Percentiles rank a stretch among this genome's conserved stretches.
These are phyloP conservation scores for Byssochlamys sp. DNA, from an alignment of 2,329 filamentous ascomycete genomes.

Conservation along the genomic window DNA sequence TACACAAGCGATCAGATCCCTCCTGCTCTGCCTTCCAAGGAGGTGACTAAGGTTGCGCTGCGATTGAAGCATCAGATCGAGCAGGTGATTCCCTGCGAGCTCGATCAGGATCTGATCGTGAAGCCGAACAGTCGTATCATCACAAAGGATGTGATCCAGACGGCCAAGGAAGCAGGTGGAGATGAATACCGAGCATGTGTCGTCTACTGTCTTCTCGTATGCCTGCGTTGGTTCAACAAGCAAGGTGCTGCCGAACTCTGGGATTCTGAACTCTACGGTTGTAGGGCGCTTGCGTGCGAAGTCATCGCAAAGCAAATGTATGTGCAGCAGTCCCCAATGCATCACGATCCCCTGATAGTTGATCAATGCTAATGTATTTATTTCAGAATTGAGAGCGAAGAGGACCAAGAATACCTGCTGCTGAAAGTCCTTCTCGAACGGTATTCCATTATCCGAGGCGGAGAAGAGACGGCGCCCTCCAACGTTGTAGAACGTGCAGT, in stretches of 20 bases:
- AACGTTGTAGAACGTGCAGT: constrained; percentile 92
- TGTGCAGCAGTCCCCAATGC: not conserved
- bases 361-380: not conserved
- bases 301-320: constrained; percentile 73
- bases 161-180: constrained; percentile 73
- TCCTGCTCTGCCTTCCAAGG: constrained; percentile 61
- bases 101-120: constrained; percentile 66
- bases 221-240: constrained; percentile 64
- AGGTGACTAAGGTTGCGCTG: constrained; percentile 82
- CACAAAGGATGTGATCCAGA: constrained; percentile 66
- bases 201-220: constrained; percentile 71
- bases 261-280: constrained; percentile 74
- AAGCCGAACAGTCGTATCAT: constrained; percentile 76
- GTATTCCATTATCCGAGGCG: constrained; percentile 70
- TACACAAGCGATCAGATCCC: constrained; percentile 32
- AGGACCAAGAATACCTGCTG: constrained; percentile 67
- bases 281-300: constrained; percentile 75
- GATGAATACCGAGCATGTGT: constrained; percentile 67
- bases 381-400: constrained; percentile 69
- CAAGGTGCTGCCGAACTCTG: constrained; percentile 76
- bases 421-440: constrained; percentile 75
- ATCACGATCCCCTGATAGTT: not conserved
- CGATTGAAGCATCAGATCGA: constrained; percentile 86
- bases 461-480: constrained; percentile 60
- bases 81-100: constrained; percentile 78